Conservation (phyloP, 306 rosid genomes). For the Senna tora region DNA sequence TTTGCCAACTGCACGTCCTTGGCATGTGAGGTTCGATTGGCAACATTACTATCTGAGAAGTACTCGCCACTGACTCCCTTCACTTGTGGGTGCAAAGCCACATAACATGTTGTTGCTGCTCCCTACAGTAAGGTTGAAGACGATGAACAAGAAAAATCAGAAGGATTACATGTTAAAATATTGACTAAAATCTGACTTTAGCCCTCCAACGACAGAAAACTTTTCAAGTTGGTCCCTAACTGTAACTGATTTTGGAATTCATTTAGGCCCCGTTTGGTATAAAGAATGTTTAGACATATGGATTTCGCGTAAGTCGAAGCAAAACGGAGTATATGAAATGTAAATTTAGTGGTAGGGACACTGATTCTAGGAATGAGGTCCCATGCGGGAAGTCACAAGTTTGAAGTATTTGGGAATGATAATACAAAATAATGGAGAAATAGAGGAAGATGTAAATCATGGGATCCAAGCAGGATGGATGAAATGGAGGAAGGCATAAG, state of each 20-base stretch:
- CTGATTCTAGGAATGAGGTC: too few relatives aligned
- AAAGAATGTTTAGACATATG: too few relatives aligned
- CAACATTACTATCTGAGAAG: slow-evolving; percentile 54
- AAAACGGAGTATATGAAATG: too few relatives aligned
- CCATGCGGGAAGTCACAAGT: too few relatives aligned
- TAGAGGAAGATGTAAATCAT: too few relatives aligned
- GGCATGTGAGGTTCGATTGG: slow-evolving; percentile 50
- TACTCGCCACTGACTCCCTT: slow-evolving; percentile 67
- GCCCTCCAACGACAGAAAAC: not conserved
- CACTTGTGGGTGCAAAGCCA: slow-evolving; percentile 72
- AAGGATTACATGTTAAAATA: slow-evolving; percentile 5
- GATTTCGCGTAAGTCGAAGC: too few relatives aligned
- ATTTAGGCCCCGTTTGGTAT: too few relatives aligned
- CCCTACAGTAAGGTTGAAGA: slow-evolving; percentile 53
- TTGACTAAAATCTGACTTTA: not conserved
- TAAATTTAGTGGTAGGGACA: too few relatives aligned
- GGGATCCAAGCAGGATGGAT: too few relatives aligned
- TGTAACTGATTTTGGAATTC: not conserved
- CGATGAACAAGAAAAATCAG: slow-evolving; percentile 14
- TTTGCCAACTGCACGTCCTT: slow-evolving; percentile 57
- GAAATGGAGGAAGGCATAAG: too few relatives aligned
- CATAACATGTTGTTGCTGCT: slow-evolving; percentile 88
- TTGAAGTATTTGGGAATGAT: too few relatives aligned
- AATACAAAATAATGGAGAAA: too few relatives aligned
- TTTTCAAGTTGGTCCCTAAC: not conserved